Base-by-base conservation (phyloP, 805 yeast species). In the Wickerhamomyces rabaulensis region DNA sequence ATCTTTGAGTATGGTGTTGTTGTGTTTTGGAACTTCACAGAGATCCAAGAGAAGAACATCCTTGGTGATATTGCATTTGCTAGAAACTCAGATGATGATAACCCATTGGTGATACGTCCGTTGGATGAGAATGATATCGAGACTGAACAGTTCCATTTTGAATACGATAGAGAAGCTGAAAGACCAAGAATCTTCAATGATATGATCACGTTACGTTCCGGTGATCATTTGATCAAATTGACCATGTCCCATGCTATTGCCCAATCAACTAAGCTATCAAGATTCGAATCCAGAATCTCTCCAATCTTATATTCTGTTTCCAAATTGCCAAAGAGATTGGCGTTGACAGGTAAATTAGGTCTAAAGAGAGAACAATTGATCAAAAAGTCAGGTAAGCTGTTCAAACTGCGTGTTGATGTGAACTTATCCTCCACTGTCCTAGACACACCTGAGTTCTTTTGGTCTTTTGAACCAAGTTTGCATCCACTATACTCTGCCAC, bases 11-110 rank as follows among this genome's bases (percentile, higher is more conserved):
- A 94, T 62, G 99, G 99, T 19, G 95, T 92, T 13, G 89, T 94
- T n/a, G 97, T 94, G 19, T 91, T 94, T 60, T 94, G 99, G 99
- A 94, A 94, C 60, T 90, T 94, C 56, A 81, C 92, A 3, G 97
- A 90, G 61, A 73, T 79, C 8, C 97, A 94, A 61, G 99, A 94
- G 59, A 90, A 90, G 68, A 94, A 92, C 57, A 80, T 94, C 17
- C 73, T 94, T 46, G 98, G 97, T 1, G 99, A 94, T 60, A 71
- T 94, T 52, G 85, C 79, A 35, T 76, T 76, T 58, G 73, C 76
- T 17, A 56, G 64, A 27, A 66, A 65, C 37, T 71, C 68, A n/a
- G 67, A 65, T 2, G 75, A 73, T 26, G 69, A 65, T 15, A 73
- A 70, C 63, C 67, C 75, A 10, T 67, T 90, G 20, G 78, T 86